phyloP scores from a whole-genome alignment of 768 basidiomycete genomes.

The Pisolithus tinctorius region DNA sequence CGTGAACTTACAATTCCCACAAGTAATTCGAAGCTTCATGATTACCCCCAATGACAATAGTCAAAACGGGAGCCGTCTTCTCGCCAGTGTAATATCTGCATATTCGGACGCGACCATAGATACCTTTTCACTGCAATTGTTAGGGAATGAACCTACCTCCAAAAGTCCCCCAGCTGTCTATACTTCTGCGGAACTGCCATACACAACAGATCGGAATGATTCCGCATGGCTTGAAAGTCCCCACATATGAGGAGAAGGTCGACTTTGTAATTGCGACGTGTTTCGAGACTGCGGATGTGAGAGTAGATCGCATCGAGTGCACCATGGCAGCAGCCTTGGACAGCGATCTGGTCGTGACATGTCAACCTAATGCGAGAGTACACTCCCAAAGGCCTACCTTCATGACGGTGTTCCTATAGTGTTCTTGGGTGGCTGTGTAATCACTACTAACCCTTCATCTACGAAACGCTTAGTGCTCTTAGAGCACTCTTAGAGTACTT shows the following conservation, averaged over 20 bases:
- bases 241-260: constrained; percentile 91
- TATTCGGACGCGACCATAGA: neutral
- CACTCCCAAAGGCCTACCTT: constrained; percentile 12
- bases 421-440: too few species aligned
- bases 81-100: constrained; percentile 82
- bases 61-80: constrained; percentile 76
- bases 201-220: constrained; percentile 74
- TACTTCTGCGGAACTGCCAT: constrained; percentile 94
- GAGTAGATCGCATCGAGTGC: constrained; percentile 83
- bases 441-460: too few species aligned
- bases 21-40: constrained; percentile 97
- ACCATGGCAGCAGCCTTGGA: constrained; percentile 96
- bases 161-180: constrained; percentile 74
- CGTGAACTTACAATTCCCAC: constrained; percentile 77
- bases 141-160: constrained; percentile 43
- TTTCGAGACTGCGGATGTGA: constrained; percentile 59
- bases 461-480: too few species aligned
- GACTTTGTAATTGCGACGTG: constrained; percentile 55
- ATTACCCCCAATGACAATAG: constrained; percentile 94
- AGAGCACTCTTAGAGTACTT: too few species aligned
- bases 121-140: neutral
- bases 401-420: constrained; percentile 5
- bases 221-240: constrained; percentile 92
- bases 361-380: neutral
- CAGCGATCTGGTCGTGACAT: constrained; percentile 55